A percentile compares a stretch with the other conserved stretches of the same genome.
phyloP scores from a whole-genome alignment of 164 flowering plant species.

The Taxillus chinensis region DNA sequence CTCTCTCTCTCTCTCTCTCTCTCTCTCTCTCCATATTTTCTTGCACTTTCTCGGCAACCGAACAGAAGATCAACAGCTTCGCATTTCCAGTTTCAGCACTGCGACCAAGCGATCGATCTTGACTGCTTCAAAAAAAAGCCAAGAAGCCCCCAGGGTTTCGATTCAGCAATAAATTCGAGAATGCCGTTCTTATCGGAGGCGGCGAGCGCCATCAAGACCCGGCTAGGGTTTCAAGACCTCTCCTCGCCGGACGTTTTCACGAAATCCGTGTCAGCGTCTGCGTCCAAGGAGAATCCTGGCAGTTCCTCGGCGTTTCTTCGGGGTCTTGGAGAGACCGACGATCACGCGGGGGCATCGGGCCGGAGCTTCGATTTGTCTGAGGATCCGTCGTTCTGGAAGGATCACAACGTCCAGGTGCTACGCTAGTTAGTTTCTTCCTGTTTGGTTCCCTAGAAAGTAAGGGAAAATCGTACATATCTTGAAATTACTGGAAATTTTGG shows the following conservation, averaged over 20 bases:
- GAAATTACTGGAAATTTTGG: not conserved
- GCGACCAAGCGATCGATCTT: not conserved
- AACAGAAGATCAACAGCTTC: too few species aligned
- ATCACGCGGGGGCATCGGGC: constrained; percentile 10
- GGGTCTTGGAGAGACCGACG: constrained; percentile 21
- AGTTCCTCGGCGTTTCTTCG: constrained; percentile 14
- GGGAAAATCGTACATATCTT: not conserved
- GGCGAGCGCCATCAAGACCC: constrained; percentile 51
- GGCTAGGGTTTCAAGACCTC: constrained; percentile 48
- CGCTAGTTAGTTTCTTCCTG: not conserved
- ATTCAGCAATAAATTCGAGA: not conserved
- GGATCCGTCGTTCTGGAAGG: constrained; percentile 85
- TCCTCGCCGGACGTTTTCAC: constrained; percentile 41
- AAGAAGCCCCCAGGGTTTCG: not conserved
- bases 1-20: not conserved
- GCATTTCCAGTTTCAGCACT: not conserved
- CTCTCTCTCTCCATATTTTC: not conserved
- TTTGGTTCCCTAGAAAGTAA: not conserved
- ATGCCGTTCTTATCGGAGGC: constrained; percentile 69
- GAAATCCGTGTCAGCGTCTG: constrained; percentile 11
- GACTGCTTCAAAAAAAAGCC: not conserved
- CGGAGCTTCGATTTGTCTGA: constrained; percentile 71
- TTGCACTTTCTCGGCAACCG: not conserved
- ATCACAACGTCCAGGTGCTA: constrained; percentile 82
- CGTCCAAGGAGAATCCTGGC: constrained; percentile 21